Evolutionary conservation across 2,329 filamentous ascomycete species (phyloP), one percentile per base, ranked within the genome.

Genomic region (Diaporthe aspalathi): DNA sequence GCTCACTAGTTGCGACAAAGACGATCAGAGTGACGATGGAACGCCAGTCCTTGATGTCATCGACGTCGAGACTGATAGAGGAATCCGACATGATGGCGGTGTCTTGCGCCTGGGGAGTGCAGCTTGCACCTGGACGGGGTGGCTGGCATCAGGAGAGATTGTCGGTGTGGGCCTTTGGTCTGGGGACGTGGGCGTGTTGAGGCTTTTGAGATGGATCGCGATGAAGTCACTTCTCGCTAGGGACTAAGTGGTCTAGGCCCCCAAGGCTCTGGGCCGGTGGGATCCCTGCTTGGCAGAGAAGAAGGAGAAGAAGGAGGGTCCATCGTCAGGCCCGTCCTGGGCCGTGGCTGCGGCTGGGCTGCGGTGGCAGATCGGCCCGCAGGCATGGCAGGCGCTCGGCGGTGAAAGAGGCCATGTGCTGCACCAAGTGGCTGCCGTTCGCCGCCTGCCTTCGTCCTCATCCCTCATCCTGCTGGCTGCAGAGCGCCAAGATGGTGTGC

Each of bases 21-120:
- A 91, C 86, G 67, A 94, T 81, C 43, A 94, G 84, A 0, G 91
- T 93, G 70, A 93, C 80, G 63, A 94, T 93, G 20, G 91, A 93
- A 63, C 88, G 85, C 91, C 91, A 93, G 70, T 87, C 80, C 68
- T 80, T 86, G 76, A 94, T 93, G 74, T 85, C 80, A 60, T 79
- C 79, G 32, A 88, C 90, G 73, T 89, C 82, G 14, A 86, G 78
- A 68, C 81, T 77, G 71, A 71, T 71, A 16, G 54, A 35, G 32
- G 47, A 43, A 45, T 67, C 53, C 6, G 65, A 62, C 72, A 73
- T 73, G 20, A n/a, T 67, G 50, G 65, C n/a, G 50, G 65, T 14
- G 57, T 65, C 56, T 32, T 40, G n/a, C 32, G 67, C 67, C 54
- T 60, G 45, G 20, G 11, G 27, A 29, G 35, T 43, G 67, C 32